Evolutionary conservation across 768 basidiomycete species (phyloP).

Genomic region (Leccinum subgranulosum): DNA sequence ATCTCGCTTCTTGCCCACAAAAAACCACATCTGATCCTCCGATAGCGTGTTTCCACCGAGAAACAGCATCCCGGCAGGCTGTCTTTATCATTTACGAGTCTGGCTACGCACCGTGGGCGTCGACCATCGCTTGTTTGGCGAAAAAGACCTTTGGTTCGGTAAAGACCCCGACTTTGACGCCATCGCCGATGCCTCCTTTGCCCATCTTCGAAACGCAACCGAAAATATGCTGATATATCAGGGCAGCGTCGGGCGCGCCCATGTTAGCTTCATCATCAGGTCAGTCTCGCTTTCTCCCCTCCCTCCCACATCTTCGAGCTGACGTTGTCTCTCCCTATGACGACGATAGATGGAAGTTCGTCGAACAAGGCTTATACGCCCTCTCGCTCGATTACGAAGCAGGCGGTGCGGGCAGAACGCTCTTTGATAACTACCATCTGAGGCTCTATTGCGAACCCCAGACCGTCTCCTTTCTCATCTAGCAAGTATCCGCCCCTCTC

Average conservation of each 20-base stretch:
- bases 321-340: background rate
- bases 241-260: constrained; percentile 51
- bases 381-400: constrained; percentile 66
- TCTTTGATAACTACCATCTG: constrained; percentile 54
- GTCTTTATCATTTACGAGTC: constrained; percentile 55
- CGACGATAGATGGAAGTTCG: constrained; percentile 45
- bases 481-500: constrained; percentile 37
- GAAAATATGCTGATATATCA: constrained; percentile 52
- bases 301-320: background rate
- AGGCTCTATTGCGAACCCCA: constrained; percentile 54
- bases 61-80: constrained; percentile 48
- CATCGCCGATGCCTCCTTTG: constrained; percentile 56
- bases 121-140: constrained; percentile 62
- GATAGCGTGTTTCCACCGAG: constrained; percentile 60
- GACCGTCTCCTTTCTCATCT: constrained; percentile 55
- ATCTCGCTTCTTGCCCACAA: constrained; percentile 10
- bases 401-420: constrained; percentile 51
- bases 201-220: constrained; percentile 42
- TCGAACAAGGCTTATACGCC: constrained; percentile 44
- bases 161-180: constrained; percentile 62
- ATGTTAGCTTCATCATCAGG: constrained; percentile 56
- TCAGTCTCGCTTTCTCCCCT: constrained; percentile 14
- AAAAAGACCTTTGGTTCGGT: constrained; percentile 64
- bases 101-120: constrained; percentile 59
- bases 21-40: background rate